Base-by-base conservation (phyloP, 1,139 yeast species). In the Saccharomycopsis hybrid region DNA sequence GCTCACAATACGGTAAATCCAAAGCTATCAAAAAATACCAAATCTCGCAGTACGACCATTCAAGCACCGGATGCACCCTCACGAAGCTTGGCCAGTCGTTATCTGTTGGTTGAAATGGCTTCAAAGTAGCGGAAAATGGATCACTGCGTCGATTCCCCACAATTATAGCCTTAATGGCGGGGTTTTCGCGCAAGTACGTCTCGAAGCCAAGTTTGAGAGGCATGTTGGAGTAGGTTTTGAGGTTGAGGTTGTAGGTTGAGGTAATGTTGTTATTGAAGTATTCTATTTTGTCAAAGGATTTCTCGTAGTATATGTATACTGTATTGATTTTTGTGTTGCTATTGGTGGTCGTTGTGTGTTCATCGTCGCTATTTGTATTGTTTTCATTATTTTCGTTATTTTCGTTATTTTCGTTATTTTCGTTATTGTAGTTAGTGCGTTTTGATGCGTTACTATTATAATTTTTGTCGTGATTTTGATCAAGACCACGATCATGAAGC, bases 71-170 rank as follows among this genome's bases (percentile, higher is more conserved):
- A 59, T 87, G 92, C 7, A 87, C 72, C 44, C 96, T 68, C 56
- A 81, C 65, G 62, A 88, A 88, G 38, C 70, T 68, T n/a, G 96
- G 96, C 96, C 96, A 88, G 48, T 87, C 80, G 55, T 79, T 83
- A 61, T 88, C 96, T 0, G 96, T 88, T 40, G 60, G 63, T 59
- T 85, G 89, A 53, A 82, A 75, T 50, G 72, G 72, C 13, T 69
- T 56, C 38, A 88, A 69, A n/a, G 67, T 57, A 1, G 67, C 65
- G 0, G 94, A 89, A 61, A 75, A 84, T 0, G 96, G 96, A 61
- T 88, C 96, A 3, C 85, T 76, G 53, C 84, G 74, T 48, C 96
- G 72, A 18, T 86, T 86, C 1, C 96, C 96, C 1, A 88, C 92
- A 33, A 88, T 71, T 1, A 88, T 79, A 13, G 88, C 80, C 59